Evolutionary conservation across 2,329 filamentous ascomycete species (phyloP), one percentile per base, ranked within the genome.

Genomic region (Fonsecaea multimorphosa): DNA sequence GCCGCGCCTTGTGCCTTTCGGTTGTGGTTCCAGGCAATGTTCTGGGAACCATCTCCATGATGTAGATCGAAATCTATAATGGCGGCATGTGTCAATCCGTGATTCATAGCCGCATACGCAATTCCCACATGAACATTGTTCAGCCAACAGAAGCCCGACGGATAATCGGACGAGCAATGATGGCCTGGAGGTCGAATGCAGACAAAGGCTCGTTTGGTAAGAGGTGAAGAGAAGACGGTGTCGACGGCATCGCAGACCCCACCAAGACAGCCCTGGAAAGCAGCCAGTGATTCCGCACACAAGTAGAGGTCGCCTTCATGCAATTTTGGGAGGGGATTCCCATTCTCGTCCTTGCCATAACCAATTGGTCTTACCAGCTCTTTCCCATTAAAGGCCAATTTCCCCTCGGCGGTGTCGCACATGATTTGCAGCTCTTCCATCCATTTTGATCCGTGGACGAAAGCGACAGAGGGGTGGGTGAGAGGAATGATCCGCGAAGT

Each of bases 51-150:
- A 75, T 97, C 93, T 55, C 93, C 93, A 73, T 97, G 93, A 73
- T 97, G 93, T 24, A 97, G 83, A 76, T 97, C 92, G 75, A 96
- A 94, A 75, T 97, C 93, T 70, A 96, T 87, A 68, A 96, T 98
- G 11, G 92, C 95, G 0, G 93, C 94, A 76, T 99, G 95, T 0
- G 94, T 98, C 31, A 98, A 81, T 0, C 91, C 93, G 74, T 99
- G 91, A 44, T 85, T 86, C 68, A 94, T 87, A 22, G 92, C 89
- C 11, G 89, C 94, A 76, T 99, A 91, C 77, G 96, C 91, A 70
- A 99, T 97, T 0, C 94, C 95, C 24, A 99, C 92, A 75, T 98
- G 94, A 0, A 99, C 93, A 75, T 99, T 99, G 78, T 99, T 99
- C 58, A 99, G 81, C 94, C 95, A 99, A 80, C 95, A 99, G 76